A percentile compares a stretch with the other conserved stretches of the same genome.
phyloP scores from a whole-genome alignment of 2,329 filamentous ascomycete species.

The Diplodia intermedia region DNA sequence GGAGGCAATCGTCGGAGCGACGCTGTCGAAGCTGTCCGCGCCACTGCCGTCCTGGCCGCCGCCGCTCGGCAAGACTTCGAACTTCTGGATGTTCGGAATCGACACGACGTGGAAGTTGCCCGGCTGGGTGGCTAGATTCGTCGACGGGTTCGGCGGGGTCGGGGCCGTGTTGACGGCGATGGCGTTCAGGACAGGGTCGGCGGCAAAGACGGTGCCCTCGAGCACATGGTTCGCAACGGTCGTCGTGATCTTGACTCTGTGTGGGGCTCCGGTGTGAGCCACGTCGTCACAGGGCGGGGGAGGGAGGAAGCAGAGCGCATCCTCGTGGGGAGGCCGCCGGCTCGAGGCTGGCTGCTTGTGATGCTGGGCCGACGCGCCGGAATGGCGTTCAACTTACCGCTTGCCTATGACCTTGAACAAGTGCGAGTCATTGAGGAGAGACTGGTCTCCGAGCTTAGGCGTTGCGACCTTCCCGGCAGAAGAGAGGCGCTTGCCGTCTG shows the following conservation, averaged over 20 bases:
- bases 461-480: slow-evolving; percentile 61
- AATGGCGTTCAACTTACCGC: slow-evolving; percentile 55
- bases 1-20: slow-evolving; percentile 54
- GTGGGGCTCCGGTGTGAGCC: slow-evolving; percentile 30
- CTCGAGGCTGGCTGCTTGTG: not conserved
- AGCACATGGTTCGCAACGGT: slow-evolving; percentile 53
- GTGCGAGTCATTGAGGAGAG: slow-evolving; percentile 37
- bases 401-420: slow-evolving; percentile 67
- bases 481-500: slow-evolving; percentile 65
- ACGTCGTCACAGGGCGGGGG: slow-evolving; percentile 19
- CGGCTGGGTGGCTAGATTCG: slow-evolving; percentile 48
- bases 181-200: slow-evolving; percentile 66
- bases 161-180: slow-evolving; percentile 65
- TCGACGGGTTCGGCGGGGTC: slow-evolving; percentile 52
- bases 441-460: slow-evolving; percentile 51
- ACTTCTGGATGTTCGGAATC: slow-evolving; percentile 64
- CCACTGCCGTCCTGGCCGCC: slow-evolving; percentile 38
- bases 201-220: slow-evolving; percentile 69
- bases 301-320: slow-evolving; percentile 1
- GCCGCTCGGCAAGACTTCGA: slow-evolving; percentile 59
- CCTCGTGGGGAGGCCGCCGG: slow-evolving; percentile 10
- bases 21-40: slow-evolving; percentile 54
- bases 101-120: slow-evolving; percentile 68
- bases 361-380: not conserved
- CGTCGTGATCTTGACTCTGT: slow-evolving; percentile 63